Base-by-base conservation (phyloP, 129 eudicot species). In the Artemisia argyi region DNA sequence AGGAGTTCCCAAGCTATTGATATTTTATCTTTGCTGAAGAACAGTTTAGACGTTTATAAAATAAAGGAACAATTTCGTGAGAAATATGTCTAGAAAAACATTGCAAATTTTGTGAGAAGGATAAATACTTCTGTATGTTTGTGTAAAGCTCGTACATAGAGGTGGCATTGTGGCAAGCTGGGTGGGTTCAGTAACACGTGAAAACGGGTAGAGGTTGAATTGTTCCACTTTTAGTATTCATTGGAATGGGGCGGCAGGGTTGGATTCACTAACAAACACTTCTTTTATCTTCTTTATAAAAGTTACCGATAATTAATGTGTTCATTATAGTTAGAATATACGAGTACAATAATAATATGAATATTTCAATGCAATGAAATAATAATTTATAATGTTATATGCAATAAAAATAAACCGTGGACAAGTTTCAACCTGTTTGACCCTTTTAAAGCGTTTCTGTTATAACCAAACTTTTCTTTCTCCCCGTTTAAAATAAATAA, bases 101-200 rank as follows among this genome's bases (percentile, higher is more conserved):
- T 42, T 20, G 56, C 66, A 58, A 44, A 24, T 42, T 11, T 35
- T 10, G 11, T 55, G 39, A 9, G 53, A 35, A 12, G 53, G 19
- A 53, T 30, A 55, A 55, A 18, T 16, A 10, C 13, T 11, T 18
- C 32, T 51, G 48, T 13, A 49, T 73, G 62, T 51, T 17, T 12
- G 63, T 32, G 17, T 51, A 19, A 17, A 32, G 35, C 47, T 16
- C 44, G 28, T 15, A 9, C 11, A 51, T 17, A 69, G 14, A 61
- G 47, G 11, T 61, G 66, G 66, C 46, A 61, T 12, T 39, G 44
- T 61, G 66, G 47, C 46, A 61, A 28, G 66, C 28, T 61, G 66
- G 47, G 19, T 10, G 66, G 44, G 66, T 61, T n/a, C n/a, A 61
- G 66, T 61, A 61, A 61, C 17, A 16, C n/a, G 19, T 61, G 3